These are phyloP conservation scores for Scutellaria barbata DNA, from an alignment of 257 asterid species.

Conservation along the genomic window DNA sequence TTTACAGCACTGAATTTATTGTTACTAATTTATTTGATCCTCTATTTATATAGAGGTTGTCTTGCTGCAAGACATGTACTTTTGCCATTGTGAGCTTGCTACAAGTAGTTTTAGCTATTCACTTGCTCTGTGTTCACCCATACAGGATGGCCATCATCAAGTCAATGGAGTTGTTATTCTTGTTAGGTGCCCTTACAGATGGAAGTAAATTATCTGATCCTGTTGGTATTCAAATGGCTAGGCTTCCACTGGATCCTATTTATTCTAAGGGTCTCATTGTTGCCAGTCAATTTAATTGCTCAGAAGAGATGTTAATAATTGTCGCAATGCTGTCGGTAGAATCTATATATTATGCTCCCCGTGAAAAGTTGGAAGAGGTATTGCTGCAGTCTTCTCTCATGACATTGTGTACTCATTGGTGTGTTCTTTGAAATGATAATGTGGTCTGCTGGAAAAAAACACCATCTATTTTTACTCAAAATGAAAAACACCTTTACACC, in stretches of 20 bases:
- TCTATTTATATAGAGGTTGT: background rate
- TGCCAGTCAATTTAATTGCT: slow-evolving; percentile 81
- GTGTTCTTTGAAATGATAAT: slow-evolving; percentile 3
- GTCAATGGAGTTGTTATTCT: slow-evolving; percentile 80
- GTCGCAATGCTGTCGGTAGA: slow-evolving; percentile 95
- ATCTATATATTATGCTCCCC: slow-evolving; percentile 88
- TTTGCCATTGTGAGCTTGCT: slow-evolving; percentile 18
- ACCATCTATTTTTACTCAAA: background rate
- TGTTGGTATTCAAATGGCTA: slow-evolving; percentile 88
- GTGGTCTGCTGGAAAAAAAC: background rate
- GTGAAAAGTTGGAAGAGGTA: slow-evolving; percentile 97
- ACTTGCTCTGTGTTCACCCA: slow-evolving; percentile 26
- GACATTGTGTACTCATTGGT: slow-evolving; percentile 22
- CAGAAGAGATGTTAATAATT: slow-evolving; percentile 84
- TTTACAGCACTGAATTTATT: slow-evolving; percentile 19
- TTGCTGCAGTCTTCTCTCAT: slow-evolving; percentile 23
- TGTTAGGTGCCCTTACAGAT: slow-evolving; percentile 91
- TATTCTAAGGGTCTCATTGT: slow-evolving; percentile 91
- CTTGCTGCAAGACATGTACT: slow-evolving; percentile 1
- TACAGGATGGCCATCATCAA: slow-evolving; percentile 84
- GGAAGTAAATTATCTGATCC: slow-evolving; percentile 78
- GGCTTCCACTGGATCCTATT: slow-evolving; percentile 88
- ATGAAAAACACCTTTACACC: background rate
- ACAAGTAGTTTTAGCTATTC: slow-evolving; percentile 10
- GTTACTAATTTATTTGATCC: background rate